Base-by-base conservation (phyloP, 257 asterid species). In the Rubia yunnanensis region DNA sequence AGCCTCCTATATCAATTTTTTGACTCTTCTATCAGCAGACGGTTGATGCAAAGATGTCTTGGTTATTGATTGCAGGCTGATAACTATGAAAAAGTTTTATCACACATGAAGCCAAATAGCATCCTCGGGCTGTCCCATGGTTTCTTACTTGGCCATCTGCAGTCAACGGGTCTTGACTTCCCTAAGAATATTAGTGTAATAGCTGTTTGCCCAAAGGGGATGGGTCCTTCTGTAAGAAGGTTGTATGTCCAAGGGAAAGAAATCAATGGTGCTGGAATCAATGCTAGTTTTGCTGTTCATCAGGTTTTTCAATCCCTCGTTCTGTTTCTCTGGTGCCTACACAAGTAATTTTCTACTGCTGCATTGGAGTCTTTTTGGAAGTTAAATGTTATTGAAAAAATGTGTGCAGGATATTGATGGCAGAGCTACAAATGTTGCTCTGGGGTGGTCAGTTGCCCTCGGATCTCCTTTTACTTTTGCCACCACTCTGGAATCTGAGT, bases 221-320 rank as follows among this genome's bases (percentile, higher is more conserved):
- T 92, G 98, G 98, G 98, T n/a, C 98, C 98, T 5, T 92, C 98
- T 15, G 98, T 92, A 49, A 86, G 98, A 81, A 83, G 98, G 85
- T 78, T 92, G 69, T 92, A 92, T 39, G 94, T 92, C 60, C 98
- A 92, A 74, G 98, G 98, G 69, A 92, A 92, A 75, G 96, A 92
- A 77, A 74, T 92, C 60, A 92, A 92, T 59, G 98, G 98, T 67
- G 98, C 98, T 72, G 96, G 98, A 70, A 92, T 92, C 44, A 92
- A 92, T 77, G 64, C 98, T 52, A 92, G 98, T 82, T 92, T 92
- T 72, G 98, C 88, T 46, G 96, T 92, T 46, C 98, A 89, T 79
- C 98, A 87, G 96, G 98, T 89, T 56, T 63, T 23, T 32, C 15
- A 15, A n/a, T n/a, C n/a, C n/a, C n/a, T 32, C 58, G 54, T 28